A percentile compares a stretch with the other conserved stretches of the same genome.
phyloP scores from a whole-genome alignment of 2,329 filamentous ascomycete species.

The Penicillium sp. region DNA sequence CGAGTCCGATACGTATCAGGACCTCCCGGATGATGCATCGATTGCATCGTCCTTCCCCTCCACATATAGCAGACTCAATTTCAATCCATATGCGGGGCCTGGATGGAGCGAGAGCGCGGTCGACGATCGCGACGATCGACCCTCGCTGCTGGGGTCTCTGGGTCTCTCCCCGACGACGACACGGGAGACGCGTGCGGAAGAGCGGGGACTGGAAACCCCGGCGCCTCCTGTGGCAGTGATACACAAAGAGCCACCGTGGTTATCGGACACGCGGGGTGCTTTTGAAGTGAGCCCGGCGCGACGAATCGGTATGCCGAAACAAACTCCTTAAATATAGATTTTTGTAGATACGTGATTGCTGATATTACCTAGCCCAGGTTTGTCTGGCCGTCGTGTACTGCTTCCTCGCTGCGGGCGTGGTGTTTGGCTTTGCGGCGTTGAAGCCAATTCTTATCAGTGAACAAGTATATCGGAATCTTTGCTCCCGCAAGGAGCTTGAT shows the following conservation, averaged over 20 bases:
- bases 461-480: conserved; percentile 68
- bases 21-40: conserved; percentile 32
- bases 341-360: not conserved
- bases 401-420: conserved; percentile 74
- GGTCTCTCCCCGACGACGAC: conserved; percentile 23
- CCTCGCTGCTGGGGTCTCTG: conserved; percentile 21
- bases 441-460: conserved; percentile 78
- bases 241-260: conserved; percentile 16
- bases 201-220: conserved; percentile 9
- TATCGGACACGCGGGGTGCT: conserved; percentile 40
- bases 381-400: conserved; percentile 69
- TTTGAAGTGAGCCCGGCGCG: conserved; percentile 58
- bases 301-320: conserved; percentile 50
- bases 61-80: conserved; percentile 41
- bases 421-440: conserved; percentile 82
- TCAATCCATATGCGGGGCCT: conserved; percentile 44
- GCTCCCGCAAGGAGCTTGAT: conserved; percentile 54
- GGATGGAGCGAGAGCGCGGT: conserved; percentile 36
- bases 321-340: not conserved
- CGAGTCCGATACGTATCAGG: conserved; percentile 32
- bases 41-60: conserved; percentile 39
- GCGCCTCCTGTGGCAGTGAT: conserved; percentile 10
- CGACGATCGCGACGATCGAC: conserved; percentile 34
- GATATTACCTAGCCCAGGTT: conserved; percentile 65
- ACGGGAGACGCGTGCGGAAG: conserved; percentile 21